These are phyloP conservation scores for Penicillium verrucosum DNA, from an alignment of 2,329 filamentous ascomycete species.

Conservation along the genomic window DNA sequence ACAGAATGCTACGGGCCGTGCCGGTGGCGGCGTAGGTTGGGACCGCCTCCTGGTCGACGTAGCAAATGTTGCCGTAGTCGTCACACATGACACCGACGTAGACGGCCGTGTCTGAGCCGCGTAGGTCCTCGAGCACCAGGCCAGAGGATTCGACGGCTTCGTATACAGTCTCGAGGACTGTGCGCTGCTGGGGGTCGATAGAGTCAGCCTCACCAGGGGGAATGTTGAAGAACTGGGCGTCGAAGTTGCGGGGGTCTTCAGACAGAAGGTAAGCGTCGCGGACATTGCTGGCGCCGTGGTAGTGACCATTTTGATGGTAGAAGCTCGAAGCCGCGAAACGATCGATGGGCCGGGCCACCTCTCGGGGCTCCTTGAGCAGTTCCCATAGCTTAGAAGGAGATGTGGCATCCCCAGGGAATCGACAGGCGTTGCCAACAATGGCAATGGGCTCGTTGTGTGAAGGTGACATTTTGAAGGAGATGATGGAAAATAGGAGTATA, in stretches of 20 bases:
- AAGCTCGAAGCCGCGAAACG: not conserved
- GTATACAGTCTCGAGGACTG: not conserved
- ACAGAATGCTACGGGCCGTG: not conserved
- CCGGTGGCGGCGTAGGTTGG: not conserved
- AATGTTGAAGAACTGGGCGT: not conserved
- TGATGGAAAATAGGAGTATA: not conserved
- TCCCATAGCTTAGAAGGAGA: not conserved
- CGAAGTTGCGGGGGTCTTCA: not conserved
- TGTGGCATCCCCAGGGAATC: not conserved
- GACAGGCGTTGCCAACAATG: not conserved
- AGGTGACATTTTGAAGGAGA: not conserved
- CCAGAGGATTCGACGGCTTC: not conserved
- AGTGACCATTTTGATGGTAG: not conserved
- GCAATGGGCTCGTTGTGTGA: not conserved
- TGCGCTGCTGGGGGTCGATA: not conserved
- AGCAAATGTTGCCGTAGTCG: not conserved
- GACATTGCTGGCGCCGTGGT: not conserved
- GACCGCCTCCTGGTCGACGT: not conserved
- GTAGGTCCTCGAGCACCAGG: not conserved
- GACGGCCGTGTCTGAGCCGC: not conserved
- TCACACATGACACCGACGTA: not conserved
- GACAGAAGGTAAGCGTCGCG: not conserved
- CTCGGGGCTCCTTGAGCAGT: not conserved
- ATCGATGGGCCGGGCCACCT: not conserved
- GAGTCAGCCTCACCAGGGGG: not conserved